phyloP scores from a whole-genome alignment of 305 asterid species.

The Fraxinus albicans region DNA sequence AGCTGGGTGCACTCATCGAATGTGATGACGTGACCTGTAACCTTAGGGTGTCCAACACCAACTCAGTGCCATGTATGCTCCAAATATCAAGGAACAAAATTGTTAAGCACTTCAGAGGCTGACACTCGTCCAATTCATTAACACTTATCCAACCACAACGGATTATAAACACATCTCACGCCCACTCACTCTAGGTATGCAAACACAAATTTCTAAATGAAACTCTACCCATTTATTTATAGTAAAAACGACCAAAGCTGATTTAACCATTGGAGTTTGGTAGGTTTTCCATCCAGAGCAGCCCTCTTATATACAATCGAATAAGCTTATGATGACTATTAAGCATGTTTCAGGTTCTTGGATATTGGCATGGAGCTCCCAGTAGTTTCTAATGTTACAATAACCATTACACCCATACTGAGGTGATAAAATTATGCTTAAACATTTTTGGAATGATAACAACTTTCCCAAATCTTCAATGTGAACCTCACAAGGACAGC shows the following conservation, averaged over 20 bases:
- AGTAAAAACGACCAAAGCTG: not conserved
- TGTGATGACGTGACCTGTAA: not conserved
- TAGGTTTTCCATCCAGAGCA: not conserved
- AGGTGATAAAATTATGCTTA: not conserved
- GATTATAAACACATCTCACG: not conserved
- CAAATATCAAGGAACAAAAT: not conserved
- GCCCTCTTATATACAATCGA: not conserved
- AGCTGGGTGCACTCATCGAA: not conserved
- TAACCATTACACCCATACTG: not conserved
- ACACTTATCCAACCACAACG: not conserved
- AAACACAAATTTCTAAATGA: not conserved
- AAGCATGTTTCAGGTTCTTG: not conserved
- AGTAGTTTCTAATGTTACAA: not conserved
- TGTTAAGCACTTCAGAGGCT: not conserved
- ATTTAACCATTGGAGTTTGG: not conserved
- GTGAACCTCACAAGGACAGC: not conserved
- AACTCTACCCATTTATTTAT: not conserved
- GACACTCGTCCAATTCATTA: not conserved
- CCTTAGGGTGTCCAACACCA: not conserved
- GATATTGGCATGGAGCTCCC: not conserved
- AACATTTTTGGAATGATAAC: not conserved
- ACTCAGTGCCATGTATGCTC: not conserved
- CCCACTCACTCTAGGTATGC: not conserved
- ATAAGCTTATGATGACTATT: not conserved
- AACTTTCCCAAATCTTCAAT: not conserved